Conservation (phyloP, 768 basidiomycete genomes). For the Tulasnella sp. region DNA sequence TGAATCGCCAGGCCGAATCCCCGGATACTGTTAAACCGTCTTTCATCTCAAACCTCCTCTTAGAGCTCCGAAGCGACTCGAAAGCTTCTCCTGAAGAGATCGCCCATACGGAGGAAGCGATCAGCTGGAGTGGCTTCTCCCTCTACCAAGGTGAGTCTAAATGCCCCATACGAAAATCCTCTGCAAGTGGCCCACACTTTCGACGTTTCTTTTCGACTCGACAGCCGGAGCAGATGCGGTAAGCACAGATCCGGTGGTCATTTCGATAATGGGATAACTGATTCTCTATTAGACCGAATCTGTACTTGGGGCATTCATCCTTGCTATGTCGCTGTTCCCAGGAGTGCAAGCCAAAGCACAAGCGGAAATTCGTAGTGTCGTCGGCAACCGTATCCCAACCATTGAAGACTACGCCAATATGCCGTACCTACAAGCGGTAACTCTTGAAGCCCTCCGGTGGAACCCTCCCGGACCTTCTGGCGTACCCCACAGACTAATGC, state of each 20-base stretch:
- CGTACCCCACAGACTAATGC: slow-evolving; percentile 25
- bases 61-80: background rate
- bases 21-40: background rate
- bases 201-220: background rate
- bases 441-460: slow-evolving; percentile 26
- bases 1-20: background rate
- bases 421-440: slow-evolving; percentile 29
- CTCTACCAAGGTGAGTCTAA: background rate
- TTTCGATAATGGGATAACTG: background rate
- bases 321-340: slow-evolving; percentile 35
- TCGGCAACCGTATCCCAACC: slow-evolving; percentile 29
- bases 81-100: background rate
- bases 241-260: background rate
- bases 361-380: slow-evolving; percentile 22
- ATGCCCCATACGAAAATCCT: background rate
- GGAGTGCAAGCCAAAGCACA: slow-evolving; percentile 23
- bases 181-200: background rate
- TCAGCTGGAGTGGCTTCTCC: background rate
- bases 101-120: background rate
- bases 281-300: slow-evolving; percentile 20
- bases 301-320: slow-evolving; percentile 31
- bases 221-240: slow-evolving; percentile 11
- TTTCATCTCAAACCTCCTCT: background rate
- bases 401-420: slow-evolving; percentile 27
- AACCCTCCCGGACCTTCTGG: slow-evolving; percentile 17